Evolutionary conservation across 1,284 basidiomycete species (phyloP).

Genomic region (Trichosporon faecale): DNA sequence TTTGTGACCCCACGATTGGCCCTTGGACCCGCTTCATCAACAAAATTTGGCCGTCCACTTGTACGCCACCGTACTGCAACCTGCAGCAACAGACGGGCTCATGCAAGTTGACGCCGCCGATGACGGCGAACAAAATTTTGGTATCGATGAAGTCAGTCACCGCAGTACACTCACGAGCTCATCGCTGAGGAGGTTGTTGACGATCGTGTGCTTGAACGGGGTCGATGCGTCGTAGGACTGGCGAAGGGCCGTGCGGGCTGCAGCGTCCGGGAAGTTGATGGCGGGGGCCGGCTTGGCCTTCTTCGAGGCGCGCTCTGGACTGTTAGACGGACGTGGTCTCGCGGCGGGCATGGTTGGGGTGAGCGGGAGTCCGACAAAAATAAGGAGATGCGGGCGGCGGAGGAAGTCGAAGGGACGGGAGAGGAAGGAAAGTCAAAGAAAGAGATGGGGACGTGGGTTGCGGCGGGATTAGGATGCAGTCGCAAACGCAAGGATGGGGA

Average conservation of each 20-base stretch:
- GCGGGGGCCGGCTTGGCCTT: slow-evolving; percentile 28
- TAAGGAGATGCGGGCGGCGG: neutral
- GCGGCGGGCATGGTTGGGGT: slow-evolving; percentile 31
- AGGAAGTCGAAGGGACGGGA: neutral
- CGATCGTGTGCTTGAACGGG: slow-evolving; percentile 81
- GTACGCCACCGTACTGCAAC: neutral
- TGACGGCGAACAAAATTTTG: slow-evolving; percentile 9
- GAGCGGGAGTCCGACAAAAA: neutral
- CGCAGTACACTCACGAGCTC: slow-evolving; percentile 61
- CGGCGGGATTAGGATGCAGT: neutral
- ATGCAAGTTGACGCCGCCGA: neutral
- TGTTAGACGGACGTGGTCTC: slow-evolving; percentile 30
- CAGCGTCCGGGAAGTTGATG: slow-evolving; percentile 33
- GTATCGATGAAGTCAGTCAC: neutral
- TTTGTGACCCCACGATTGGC: slow-evolving; percentile 17
- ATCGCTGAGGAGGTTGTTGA: slow-evolving; percentile 80
- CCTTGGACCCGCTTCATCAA: neutral
- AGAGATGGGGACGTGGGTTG: neutral
- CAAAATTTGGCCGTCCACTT: neutral
- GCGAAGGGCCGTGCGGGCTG: slow-evolving; percentile 27
- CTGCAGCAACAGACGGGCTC: neutral
- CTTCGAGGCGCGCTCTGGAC: slow-evolving; percentile 27
- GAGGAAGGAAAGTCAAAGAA: slow-evolving; percentile 1
- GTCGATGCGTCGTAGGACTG: slow-evolving; percentile 60
- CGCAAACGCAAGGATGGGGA: neutral